A percentile compares a stretch with the other conserved stretches of the same genome.
Evolutionary conservation across 768 basidiomycete genomes (phyloP).

Genomic region (Macrolepiota fuliginosa): DNA sequence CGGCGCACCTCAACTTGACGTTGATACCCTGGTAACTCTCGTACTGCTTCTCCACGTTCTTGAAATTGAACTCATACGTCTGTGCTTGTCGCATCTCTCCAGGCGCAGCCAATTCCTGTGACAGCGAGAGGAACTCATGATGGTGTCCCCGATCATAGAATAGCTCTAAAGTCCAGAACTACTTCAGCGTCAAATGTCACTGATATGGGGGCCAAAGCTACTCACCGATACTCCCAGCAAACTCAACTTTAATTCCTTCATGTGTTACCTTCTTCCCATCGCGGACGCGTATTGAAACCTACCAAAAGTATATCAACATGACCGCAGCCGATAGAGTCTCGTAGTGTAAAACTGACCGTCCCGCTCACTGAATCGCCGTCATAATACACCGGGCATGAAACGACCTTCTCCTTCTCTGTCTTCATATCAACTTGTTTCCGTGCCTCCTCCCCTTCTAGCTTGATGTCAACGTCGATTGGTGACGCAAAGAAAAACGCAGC

Average conservation of each 20-base stretch:
- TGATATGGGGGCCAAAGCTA: constrained; percentile 2
- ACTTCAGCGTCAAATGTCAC: constrained; percentile 1
- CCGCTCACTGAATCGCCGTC: constrained; percentile 93
- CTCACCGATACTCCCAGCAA: constrained; percentile 92
- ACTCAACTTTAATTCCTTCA: constrained; percentile 97
- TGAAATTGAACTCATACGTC: constrained; percentile 95
- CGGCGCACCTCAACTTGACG: constrained; percentile 85
- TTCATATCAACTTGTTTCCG: constrained; percentile 91
- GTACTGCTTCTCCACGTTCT: constrained; percentile 99
- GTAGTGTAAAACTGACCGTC: constrained; percentile 48
- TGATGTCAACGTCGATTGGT: constrained; percentile 89
- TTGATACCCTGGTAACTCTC: constrained; percentile 98
- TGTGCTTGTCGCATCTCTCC: constrained; percentile 97
- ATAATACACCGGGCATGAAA: constrained; percentile 89
- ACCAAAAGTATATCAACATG: constrained; percentile 1
- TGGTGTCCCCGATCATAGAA: constrained; percentile 99
- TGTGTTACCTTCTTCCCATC: constrained; percentile 95
- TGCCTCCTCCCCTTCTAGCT: constrained; percentile 81
- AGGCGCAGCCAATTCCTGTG: constrained; percentile 93
- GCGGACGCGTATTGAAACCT: constrained; percentile 85
- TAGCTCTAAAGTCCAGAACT: constrained; percentile 48
- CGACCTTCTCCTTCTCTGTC: constrained; percentile 80
- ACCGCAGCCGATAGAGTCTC: neutral
- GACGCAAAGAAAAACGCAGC: constrained; percentile 91
- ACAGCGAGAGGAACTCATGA: constrained; percentile 94